phyloP scores from a whole-genome alignment of 179 eudicot genomes.

The Spinacia oleracea region DNA sequence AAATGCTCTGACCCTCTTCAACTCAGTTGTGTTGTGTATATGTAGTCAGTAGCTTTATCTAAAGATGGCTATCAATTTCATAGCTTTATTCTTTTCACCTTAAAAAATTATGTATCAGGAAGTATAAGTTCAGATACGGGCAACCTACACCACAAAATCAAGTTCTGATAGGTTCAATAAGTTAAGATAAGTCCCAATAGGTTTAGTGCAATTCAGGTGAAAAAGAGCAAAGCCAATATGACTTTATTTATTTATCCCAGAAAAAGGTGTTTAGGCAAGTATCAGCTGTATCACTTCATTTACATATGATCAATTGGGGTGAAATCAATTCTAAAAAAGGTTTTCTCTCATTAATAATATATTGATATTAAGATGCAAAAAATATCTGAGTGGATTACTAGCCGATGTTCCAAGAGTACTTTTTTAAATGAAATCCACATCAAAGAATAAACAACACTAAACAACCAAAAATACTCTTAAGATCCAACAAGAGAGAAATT shows the following conservation, averaged over 20 bases:
- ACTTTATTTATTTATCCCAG: not conserved
- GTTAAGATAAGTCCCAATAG: not conserved
- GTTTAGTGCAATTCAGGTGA: not conserved
- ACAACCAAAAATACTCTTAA: not conserved
- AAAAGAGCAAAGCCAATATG: not conserved
- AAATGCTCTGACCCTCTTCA: not conserved
- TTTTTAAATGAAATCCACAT: not conserved
- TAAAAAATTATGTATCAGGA: not conserved
- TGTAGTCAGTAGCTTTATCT: not conserved
- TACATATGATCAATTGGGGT: not conserved
- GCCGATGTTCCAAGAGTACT: not conserved
- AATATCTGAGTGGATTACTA: not conserved
- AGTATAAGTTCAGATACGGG: not conserved
- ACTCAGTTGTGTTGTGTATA: not conserved
- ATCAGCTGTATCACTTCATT: not conserved
- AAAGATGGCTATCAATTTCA: not conserved
- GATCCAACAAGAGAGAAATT: constrained; percentile 12
- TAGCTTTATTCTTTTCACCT: not conserved
- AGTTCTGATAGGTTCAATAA: too few species aligned
- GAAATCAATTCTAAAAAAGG: not conserved
- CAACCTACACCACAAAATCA: not conserved
- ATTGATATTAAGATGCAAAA: not conserved
- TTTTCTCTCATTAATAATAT: not conserved
- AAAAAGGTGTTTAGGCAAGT: not conserved
- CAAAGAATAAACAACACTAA: not conserved